These are phyloP conservation scores for Hydnomerulius pinastri DNA, from an alignment of 768 basidiomycete species.

Conservation along the genomic window DNA sequence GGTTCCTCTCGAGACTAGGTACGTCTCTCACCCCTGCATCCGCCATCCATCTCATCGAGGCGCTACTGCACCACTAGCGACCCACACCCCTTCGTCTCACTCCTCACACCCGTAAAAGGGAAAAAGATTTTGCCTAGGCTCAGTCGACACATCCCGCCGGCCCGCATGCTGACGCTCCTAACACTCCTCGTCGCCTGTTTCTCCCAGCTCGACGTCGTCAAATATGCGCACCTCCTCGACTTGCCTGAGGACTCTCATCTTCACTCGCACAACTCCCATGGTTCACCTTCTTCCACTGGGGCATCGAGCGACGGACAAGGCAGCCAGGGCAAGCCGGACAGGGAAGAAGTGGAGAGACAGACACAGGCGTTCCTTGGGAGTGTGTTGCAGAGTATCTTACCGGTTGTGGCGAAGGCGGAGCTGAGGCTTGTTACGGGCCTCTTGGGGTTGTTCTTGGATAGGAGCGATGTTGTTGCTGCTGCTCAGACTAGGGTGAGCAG, in stretches of 20 bases:
- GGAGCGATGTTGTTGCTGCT: constrained; percentile 71
- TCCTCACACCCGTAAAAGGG: constrained; percentile 86
- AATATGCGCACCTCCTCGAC: constrained; percentile 73
- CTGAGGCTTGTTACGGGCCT: constrained; percentile 85
- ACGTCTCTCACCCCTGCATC: no score
- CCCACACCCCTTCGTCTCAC: constrained; percentile 95
- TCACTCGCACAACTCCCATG: constrained; percentile 17
- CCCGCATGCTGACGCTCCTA: constrained; percentile 82
- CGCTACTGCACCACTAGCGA: constrained; percentile 46
- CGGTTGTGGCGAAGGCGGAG: constrained; percentile 75
- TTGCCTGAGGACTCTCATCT: constrained; percentile 55
- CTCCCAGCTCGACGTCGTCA: constrained; percentile 89
- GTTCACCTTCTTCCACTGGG: constrained; percentile 14
- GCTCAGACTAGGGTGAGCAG: constrained; percentile 83
- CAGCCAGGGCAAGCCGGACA: constrained; percentile 45
- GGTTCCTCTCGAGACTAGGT: constrained; percentile 94
- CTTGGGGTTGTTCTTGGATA: constrained; percentile 77
- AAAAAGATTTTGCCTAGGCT: constrained; percentile 90
- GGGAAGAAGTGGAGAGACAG: constrained; percentile 78
- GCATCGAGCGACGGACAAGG: constrained; percentile 14
- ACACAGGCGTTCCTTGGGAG: constrained; percentile 87
- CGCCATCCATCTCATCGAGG: constrained; percentile 9
- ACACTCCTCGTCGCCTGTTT: constrained; percentile 95
- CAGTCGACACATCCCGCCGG: constrained; percentile 75
- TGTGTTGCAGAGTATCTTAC: constrained; percentile 84